Evolutionary conservation across 2,329 filamentous ascomycete genomes (phyloP).

Genomic region (Penicillium hesseltinei): DNA sequence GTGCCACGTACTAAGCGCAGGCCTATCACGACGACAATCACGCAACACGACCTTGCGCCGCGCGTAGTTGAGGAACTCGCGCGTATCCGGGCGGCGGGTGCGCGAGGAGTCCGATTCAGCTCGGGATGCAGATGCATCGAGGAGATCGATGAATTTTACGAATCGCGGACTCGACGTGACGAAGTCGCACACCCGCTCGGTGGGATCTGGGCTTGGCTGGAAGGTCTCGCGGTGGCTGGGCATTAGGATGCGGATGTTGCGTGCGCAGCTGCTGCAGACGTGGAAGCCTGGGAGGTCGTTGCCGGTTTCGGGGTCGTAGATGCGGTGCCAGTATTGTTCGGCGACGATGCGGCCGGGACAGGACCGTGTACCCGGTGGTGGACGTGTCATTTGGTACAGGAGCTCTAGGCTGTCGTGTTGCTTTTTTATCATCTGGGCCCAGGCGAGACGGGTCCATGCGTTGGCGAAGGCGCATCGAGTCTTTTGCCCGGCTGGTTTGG

Average conservation of each 20-base stretch:
- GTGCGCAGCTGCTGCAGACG: conserved; percentile 72
- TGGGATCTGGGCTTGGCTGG: conserved; percentile 44
- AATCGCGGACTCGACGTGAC: conserved; percentile 61
- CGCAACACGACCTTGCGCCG: conserved; percentile 56
- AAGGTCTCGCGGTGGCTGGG: conserved; percentile 71
- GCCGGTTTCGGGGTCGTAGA: conserved; percentile 67
- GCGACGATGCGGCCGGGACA: conserved; percentile 59
- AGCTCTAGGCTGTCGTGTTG: conserved; percentile 64
- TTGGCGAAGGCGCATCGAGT: conserved; percentile 76
- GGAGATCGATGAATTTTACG: conserved; percentile 55
- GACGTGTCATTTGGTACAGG: conserved; percentile 66
- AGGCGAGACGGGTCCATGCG: conserved; percentile 81
- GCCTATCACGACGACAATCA: conserved; percentile 66
- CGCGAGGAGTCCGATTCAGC: conserved; percentile 32
- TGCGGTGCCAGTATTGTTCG: conserved; percentile 70
- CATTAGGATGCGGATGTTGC: conserved; percentile 69
- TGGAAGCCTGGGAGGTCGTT: conserved; percentile 67
- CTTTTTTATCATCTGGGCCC: conserved; percentile 74
- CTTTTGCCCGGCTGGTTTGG: conserved; percentile 56
- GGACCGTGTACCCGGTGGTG: conserved; percentile 55
- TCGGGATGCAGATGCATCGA: conserved; percentile 53
- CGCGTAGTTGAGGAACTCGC: conserved; percentile 63
- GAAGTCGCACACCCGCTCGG: conserved; percentile 65
- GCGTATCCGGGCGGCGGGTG: conserved; percentile 51
- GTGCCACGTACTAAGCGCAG: conserved; percentile 70